Evolutionary conservation across 2,329 filamentous ascomycete species (phyloP), one percentile per base, ranked within the genome.

Genomic region (Talaromyces sp.): DNA sequence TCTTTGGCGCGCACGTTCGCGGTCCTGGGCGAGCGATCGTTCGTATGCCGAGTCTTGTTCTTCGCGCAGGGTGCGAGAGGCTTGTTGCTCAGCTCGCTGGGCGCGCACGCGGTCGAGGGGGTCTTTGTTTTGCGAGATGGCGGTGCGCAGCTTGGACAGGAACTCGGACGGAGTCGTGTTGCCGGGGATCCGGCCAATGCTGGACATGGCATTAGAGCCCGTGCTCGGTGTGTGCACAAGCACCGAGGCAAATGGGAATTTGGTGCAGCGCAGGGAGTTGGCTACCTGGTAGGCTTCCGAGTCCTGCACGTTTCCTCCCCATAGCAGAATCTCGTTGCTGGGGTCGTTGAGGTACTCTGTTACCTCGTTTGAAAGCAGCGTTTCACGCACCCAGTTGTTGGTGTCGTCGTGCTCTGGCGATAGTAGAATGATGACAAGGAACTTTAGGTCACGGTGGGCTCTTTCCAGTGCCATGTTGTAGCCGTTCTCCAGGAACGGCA

Each of bases 321-420:
- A 99, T 2, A 99, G 76, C 38, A 98, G 80, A 31, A 97, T 84
- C 70, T 93, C 89, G 74, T 92, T 92, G 35, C 81, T 76, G 0
- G 89, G 85, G 62, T 93, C 84, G 64, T 86, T 88, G 67, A 98
- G 75, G 69, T 91, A 96, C 6, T 82, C 78, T 11, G 87, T 81
- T 3, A 97, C 87, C 50, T 93, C 88, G 1, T 85, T 84, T 1
- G 88, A 83, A 8, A 97, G 83, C 0, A 99, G 82, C 0, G 92
- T 97, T 27, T 96, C 88, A 46, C 85, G 85, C 62, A 93, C 85
- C 77, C 96, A 99, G 0, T 84, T 81, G 24, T 86, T 83, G 0
- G 90, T 98, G 68, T 98, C 92, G 70, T 99, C 95, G 74, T 99
- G 93, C 75, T 98, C 95, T 0, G 93, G 91, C 0, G 93, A 96